A percentile compares a stretch with the other conserved stretches of the same genome.
phyloP scores from a whole-genome alignment of 2,329 filamentous ascomycete genomes.

The Aspergillus clavatus region DNA sequence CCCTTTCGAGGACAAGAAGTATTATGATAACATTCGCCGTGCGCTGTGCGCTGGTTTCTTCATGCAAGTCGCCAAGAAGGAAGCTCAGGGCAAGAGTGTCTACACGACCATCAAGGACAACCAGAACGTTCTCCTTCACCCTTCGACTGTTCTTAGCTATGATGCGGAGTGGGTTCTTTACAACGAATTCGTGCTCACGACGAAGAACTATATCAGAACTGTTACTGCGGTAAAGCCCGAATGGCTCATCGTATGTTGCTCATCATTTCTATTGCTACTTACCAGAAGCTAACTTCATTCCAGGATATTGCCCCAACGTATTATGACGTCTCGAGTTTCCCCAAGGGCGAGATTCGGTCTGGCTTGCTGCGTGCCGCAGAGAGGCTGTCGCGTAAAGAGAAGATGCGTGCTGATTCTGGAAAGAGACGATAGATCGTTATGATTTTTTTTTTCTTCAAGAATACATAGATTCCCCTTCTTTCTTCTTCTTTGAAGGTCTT shows the following conservation, averaged over 20 bases:
- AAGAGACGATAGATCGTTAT: slow-evolving; percentile 28
- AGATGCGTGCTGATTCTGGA: slow-evolving; percentile 38
- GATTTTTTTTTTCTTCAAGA: slow-evolving; percentile 6
- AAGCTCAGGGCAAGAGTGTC: slow-evolving; percentile 72
- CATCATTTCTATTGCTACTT: slow-evolving; percentile 3
- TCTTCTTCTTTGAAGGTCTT: slow-evolving; percentile 10
- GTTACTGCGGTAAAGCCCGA: slow-evolving; percentile 89
- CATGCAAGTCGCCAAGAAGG: slow-evolving; percentile 98
- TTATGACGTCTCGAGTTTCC: slow-evolving; percentile 79
- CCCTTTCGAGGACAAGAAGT: slow-evolving; percentile 89
- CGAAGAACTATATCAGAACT: slow-evolving; percentile 95
- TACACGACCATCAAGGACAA: slow-evolving; percentile 97
- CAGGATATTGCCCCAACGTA: slow-evolving; percentile 91
- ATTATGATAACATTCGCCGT: slow-evolving; percentile 94
- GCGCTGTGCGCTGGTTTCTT: slow-evolving; percentile 94
- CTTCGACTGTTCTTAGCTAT: slow-evolving; percentile 79
- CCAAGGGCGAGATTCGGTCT: slow-evolving; percentile 78
- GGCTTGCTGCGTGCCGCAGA: slow-evolving; percentile 52
- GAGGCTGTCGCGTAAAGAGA: slow-evolving; percentile 52
- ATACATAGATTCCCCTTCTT: slow-evolving; percentile 11
- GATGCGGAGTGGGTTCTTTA: slow-evolving; percentile 97
- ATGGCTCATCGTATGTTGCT: slow-evolving; percentile 75
- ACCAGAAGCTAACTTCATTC: slow-evolving; percentile 9
- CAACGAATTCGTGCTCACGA: slow-evolving; percentile 96
- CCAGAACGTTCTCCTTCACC: slow-evolving; percentile 87